Percentiles rank a stretch among this genome's conserved stretches.
phyloP scores from a whole-genome alignment of 768 basidiomycete species.

The Coprinellus micaceus region DNA sequence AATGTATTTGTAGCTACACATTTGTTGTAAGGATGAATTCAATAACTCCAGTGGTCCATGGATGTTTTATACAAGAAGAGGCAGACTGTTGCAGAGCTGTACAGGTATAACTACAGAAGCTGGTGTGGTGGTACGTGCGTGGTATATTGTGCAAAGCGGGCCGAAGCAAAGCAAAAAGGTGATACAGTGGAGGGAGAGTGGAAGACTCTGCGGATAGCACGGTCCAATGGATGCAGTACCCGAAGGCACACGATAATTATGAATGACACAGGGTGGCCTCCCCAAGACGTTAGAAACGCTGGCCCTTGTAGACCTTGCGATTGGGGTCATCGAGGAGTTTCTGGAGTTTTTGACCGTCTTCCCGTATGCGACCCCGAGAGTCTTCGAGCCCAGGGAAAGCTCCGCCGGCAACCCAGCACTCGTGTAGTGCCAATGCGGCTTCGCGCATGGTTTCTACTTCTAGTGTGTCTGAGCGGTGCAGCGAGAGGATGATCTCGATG shows the following conservation, averaged over 20 bases:
- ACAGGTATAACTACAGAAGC: too few species aligned
- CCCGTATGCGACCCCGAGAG: constrained; percentile 58
- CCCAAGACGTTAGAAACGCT: background rate
- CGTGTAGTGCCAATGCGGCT: constrained; percentile 68
- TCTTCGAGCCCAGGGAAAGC: constrained; percentile 68
- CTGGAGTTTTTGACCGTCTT: constrained; percentile 60
- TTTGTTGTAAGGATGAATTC: background rate
- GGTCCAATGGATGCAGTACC: too few species aligned
- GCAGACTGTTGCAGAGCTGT: too few species aligned
- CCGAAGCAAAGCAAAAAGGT: too few species aligned
- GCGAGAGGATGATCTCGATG: constrained; percentile 68
- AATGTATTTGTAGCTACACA: background rate
- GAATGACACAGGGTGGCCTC: background rate
- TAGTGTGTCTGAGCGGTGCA: constrained; percentile 63
- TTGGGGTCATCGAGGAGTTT: constrained; percentile 49
- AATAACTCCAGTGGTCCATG: too few species aligned
- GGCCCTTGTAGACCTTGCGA: constrained; percentile 46
- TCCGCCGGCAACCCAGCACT: constrained; percentile 74
- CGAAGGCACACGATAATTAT: background rate
- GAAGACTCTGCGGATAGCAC: too few species aligned
- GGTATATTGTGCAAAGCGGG: too few species aligned
- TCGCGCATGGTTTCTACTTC: constrained; percentile 75
- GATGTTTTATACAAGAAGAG: too few species aligned
- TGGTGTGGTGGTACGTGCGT: too few species aligned
- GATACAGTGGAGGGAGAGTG: too few species aligned